Conservation (phyloP, 768 basidiomycete species). For the Pleurotus djamor region DNA sequence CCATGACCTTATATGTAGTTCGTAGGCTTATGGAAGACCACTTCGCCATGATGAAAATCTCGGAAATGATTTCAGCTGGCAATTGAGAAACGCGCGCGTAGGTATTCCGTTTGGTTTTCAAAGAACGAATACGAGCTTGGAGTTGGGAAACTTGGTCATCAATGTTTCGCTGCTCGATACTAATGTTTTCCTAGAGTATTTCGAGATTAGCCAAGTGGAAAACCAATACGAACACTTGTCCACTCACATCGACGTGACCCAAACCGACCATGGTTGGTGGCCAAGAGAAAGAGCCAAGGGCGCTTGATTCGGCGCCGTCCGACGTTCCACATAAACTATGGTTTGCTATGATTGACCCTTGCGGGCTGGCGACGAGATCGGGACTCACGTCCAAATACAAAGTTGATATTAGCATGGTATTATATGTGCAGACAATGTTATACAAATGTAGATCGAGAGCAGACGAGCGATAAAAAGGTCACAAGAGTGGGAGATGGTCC, state of each 20-base stretch:
- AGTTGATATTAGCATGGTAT: background rate
- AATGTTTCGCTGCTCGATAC: background rate
- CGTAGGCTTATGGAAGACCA: background rate
- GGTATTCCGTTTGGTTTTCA: background rate
- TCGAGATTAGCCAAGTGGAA: too few relatives aligned
- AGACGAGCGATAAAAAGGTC: slow-evolving; percentile 6
- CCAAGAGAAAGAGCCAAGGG: too few relatives aligned
- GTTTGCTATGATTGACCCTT: too few relatives aligned
- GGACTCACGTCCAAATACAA: too few relatives aligned
- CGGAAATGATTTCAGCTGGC: background rate
- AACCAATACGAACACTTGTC: too few relatives aligned
- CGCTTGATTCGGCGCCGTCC: too few relatives aligned
- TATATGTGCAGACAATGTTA: background rate
- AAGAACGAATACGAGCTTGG: background rate
- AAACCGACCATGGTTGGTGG: too few relatives aligned
- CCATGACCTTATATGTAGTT: background rate
- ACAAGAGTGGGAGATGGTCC: slow-evolving; percentile 14
- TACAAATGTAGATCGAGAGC: slow-evolving; percentile 9
- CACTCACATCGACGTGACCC: too few relatives aligned
- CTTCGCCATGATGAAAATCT: background rate
- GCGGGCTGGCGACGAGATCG: too few relatives aligned
- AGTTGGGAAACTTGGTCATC: background rate
- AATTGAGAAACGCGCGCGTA: background rate
- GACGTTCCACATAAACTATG: too few relatives aligned
- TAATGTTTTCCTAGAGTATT: too few relatives aligned